Conservation (phyloP, 1,284 basidiomycete species). For the Melampsora larici-populina region DNA sequence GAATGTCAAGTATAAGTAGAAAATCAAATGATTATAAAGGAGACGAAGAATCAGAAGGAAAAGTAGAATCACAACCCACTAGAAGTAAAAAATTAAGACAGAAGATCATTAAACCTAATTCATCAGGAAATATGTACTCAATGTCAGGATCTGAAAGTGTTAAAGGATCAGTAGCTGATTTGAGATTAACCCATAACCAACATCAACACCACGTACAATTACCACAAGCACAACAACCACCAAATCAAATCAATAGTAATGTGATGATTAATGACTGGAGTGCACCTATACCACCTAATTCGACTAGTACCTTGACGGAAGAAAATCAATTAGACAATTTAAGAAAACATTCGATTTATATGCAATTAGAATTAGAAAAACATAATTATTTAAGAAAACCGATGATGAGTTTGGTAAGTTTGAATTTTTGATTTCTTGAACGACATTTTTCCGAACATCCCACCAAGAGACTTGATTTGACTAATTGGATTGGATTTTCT, state of each 20-base stretch:
- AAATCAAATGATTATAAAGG: slow-evolving; percentile 55
- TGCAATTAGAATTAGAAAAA: slow-evolving; percentile 73
- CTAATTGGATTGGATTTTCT: too few species aligned
- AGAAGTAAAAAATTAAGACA: slow-evolving; percentile 52
- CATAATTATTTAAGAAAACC: slow-evolving; percentile 81
- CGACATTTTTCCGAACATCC: too few species aligned
- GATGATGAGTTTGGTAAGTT: slow-evolving; percentile 73
- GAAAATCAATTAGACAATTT: slow-evolving; percentile 84
- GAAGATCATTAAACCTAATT: slow-evolving; percentile 59
- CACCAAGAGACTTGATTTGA: too few species aligned
- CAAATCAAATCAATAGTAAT: slow-evolving; percentile 62
- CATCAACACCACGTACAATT: too few species aligned
- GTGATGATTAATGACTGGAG: slow-evolving; percentile 83
- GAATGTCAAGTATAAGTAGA: neutral
- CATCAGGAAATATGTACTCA: too few species aligned
- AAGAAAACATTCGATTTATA: slow-evolving; percentile 68
- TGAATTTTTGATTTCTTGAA: neutral
- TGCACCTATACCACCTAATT: slow-evolving; percentile 73
- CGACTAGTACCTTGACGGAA: slow-evolving; percentile 81
- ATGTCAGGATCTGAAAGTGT: too few species aligned
- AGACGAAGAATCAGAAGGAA: slow-evolving; percentile 56
- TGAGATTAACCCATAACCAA: slow-evolving; percentile 45
- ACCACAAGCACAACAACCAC: too few species aligned
- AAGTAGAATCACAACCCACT: slow-evolving; percentile 52
- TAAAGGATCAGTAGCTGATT: too few species aligned